These are phyloP conservation scores for Prunus mira DNA, from an alignment of 306 rosid genomes.

Conservation along the genomic window DNA sequence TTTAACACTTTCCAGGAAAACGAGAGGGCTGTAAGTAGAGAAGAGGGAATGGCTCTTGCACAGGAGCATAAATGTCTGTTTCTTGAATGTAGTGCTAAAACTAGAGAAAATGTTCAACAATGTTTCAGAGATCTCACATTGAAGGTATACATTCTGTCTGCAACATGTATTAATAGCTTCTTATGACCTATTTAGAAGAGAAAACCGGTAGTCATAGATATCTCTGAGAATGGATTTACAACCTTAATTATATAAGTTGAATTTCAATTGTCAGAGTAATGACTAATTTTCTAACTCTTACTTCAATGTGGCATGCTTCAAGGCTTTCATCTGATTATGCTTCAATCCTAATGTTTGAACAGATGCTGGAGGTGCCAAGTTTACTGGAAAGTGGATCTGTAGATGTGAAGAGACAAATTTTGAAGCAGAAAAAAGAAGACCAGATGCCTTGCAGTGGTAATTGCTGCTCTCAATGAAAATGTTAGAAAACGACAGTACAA, in stretches of 20 bases:
- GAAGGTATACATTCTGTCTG: slow-evolving; percentile 43
- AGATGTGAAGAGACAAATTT: slow-evolving; percentile 52
- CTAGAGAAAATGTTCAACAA: slow-evolving; percentile 71
- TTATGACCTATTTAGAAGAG: too few relatives aligned
- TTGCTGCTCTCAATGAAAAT: slow-evolving; percentile 50
- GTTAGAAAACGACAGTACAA: background rate
- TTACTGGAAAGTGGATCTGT: slow-evolving; percentile 66
- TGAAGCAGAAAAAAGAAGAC: slow-evolving; percentile 40
- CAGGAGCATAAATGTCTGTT: slow-evolving; percentile 63
- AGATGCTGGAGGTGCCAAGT: slow-evolving; percentile 72
- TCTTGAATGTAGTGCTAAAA: slow-evolving; percentile 84
- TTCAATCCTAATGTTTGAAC: slow-evolving; percentile 2
- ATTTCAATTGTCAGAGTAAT: too few relatives aligned
- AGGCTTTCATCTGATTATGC: slow-evolving; percentile 13
- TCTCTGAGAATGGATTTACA: too few relatives aligned
- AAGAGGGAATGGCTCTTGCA: slow-evolving; percentile 87
- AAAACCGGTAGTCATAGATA: too few relatives aligned
- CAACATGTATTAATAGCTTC: too few relatives aligned
- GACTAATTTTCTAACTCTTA: background rate
- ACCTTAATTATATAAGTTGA: too few relatives aligned
- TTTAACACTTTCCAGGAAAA: slow-evolving; percentile 44
- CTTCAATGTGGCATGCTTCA: background rate
- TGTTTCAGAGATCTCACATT: slow-evolving; percentile 66
- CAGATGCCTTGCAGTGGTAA: slow-evolving; percentile 31
- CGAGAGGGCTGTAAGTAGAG: slow-evolving; percentile 70